These are phyloP conservation scores for Sporothrix globosa DNA, from an alignment of 2,329 filamentous ascomycete species.

Conservation along the genomic window DNA sequence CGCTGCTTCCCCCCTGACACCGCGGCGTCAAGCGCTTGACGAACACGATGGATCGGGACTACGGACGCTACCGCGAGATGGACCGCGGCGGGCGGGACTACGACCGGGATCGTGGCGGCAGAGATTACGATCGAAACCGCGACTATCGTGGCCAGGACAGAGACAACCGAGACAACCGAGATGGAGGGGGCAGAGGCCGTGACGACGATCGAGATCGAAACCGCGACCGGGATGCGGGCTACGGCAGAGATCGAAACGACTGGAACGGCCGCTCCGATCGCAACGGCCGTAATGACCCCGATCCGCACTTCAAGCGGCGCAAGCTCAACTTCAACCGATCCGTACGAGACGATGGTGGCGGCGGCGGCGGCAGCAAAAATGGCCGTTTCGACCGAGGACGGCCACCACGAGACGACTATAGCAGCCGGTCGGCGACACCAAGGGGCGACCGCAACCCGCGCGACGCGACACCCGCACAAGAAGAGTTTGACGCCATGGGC, in stretches of 20 bases:
- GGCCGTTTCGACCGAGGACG: slow-evolving; percentile 49
- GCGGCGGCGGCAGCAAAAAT: slow-evolving; percentile 47
- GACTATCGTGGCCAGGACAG: slow-evolving; percentile 27
- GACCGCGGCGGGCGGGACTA: slow-evolving; percentile 21
- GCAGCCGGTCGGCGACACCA: slow-evolving; percentile 37
- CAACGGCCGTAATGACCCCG: slow-evolving; percentile 22
- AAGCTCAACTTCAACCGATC: slow-evolving; percentile 63
- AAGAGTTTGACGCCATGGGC: slow-evolving; percentile 61
- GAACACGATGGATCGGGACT: slow-evolving; percentile 31
- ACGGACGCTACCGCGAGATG: slow-evolving; percentile 42
- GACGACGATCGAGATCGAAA: slow-evolving; percentile 17
- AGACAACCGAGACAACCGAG: slow-evolving; percentile 40
- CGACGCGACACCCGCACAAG: slow-evolving; percentile 52
- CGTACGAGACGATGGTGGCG: slow-evolving; percentile 58
- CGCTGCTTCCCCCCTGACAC: not conserved
- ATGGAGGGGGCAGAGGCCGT: slow-evolving; percentile 35
- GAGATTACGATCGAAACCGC: not conserved
- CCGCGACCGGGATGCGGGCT: slow-evolving; percentile 28
- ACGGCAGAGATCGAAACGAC: slow-evolving; percentile 39
- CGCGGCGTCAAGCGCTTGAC: not conserved
- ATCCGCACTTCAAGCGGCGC: slow-evolving; percentile 58
- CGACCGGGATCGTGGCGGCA: not conserved
- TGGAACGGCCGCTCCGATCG: slow-evolving; percentile 6
- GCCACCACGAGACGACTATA: slow-evolving; percentile 44
- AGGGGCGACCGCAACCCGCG: slow-evolving; percentile 32